These are phyloP conservation scores for Plasmopara viticola DNA, from an alignment of 352 stramenopile genomes.

Conservation along the genomic window DNA sequence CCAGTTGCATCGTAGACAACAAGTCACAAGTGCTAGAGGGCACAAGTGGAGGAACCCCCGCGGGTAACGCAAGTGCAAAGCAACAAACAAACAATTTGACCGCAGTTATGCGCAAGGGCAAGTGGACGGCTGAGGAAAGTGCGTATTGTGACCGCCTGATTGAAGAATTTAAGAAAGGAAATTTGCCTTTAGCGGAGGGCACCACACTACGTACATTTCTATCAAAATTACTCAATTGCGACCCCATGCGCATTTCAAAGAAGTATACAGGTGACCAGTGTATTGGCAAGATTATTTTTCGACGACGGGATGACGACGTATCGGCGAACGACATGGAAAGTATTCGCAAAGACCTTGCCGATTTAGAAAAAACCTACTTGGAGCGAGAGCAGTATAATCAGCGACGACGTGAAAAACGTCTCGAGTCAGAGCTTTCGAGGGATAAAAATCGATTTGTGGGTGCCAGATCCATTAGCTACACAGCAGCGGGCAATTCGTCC, in stretches of 20 bases:
- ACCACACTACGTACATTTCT: constrained; percentile 97
- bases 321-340: constrained; percentile 72
- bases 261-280: constrained; percentile 98
- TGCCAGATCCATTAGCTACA: constrained; percentile 31
- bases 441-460: constrained; percentile 62
- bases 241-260: constrained; percentile 99
- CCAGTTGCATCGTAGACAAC: constrained; percentile 14
- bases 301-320: constrained; percentile 65
- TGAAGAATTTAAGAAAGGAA: constrained; percentile 96
- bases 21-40: constrained; percentile 22
- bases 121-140: constrained; percentile 97
- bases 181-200: constrained; percentile 94
- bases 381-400: constrained; percentile 94
- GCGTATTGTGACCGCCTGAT: constrained; percentile 95
- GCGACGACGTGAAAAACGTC: constrained; percentile 78
- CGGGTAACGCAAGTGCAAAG: constrained; percentile 1
- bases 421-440: constrained; percentile 72
- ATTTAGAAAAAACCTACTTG: constrained; percentile 95
- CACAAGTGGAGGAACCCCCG: constrained; percentile 3
- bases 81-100: constrained; percentile 5
- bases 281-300: constrained; percentile 93
- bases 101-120: constrained; percentile 85
- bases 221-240: constrained; percentile 96
- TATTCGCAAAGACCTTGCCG: constrained; percentile 72
- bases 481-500: constrained; percentile 10